Percentiles rank a stretch among this genome's conserved stretches.
Evolutionary conservation across 768 basidiomycete genomes (phyloP).

Genomic region (Tulasnella calospora): DNA sequence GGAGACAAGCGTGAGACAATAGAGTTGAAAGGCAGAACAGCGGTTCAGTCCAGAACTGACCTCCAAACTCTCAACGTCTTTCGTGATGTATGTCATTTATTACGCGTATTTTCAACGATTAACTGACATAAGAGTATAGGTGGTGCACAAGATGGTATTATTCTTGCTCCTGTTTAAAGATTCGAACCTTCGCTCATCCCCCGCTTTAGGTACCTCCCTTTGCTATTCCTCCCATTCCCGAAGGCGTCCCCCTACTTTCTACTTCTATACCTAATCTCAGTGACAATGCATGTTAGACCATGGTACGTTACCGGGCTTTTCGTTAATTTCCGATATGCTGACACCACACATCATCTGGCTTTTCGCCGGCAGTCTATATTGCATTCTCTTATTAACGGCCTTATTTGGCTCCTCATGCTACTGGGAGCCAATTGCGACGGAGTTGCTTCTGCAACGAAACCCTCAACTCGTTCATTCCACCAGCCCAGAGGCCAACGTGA

Average conservation of each 20-base stretch:
- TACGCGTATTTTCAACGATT: background rate
- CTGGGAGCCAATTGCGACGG: constrained; percentile 73
- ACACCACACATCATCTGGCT: background rate
- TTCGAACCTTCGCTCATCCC: background rate
- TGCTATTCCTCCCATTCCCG: constrained; percentile 44
- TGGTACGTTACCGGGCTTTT: constrained; percentile 51
- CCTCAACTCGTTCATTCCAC: constrained; percentile 19
- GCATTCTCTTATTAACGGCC: constrained; percentile 75
- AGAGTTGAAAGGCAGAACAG: background rate
- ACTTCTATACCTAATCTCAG: constrained; percentile 66
- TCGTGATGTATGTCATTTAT: background rate
- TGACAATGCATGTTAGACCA: constrained; percentile 75
- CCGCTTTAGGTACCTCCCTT: constrained; percentile 27
- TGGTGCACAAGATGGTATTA: background rate
- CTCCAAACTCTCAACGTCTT: background rate
- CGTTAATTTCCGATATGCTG: background rate
- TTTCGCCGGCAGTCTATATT: constrained; percentile 65
- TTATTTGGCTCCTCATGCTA: constrained; percentile 84
- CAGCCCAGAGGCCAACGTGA: constrained; percentile 37
- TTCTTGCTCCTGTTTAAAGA: background rate
- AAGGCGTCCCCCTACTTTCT: constrained; percentile 78
- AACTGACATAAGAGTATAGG: background rate
- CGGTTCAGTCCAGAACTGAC: background rate
- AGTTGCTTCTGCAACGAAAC: constrained; percentile 30
- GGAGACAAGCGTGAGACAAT: background rate